Base-by-base conservation (phyloP, 129 eudicot genomes). In the carrot (Daucus carota) region DNA sequence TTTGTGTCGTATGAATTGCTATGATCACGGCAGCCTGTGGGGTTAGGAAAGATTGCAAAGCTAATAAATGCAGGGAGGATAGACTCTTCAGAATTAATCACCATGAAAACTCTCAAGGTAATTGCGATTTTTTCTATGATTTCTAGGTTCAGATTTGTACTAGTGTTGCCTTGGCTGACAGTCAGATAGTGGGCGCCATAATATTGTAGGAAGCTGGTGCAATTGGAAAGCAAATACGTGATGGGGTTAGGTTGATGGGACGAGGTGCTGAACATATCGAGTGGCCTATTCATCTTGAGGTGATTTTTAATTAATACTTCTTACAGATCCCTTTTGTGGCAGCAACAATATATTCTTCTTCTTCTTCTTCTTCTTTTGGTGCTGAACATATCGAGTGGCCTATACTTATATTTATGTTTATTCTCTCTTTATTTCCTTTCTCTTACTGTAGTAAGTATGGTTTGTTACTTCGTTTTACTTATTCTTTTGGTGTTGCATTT, bases 251-350 rank as follows among this genome's bases (percentile, higher is more conserved):
- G 76, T 78, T 93, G 79, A 93, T 93, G 98, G 98, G 96, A 70
- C 98, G 98, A 76, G 98, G 98, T 74, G 73, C 87, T 41, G 97
- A 93, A 74, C 88, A 85, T 17, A 93, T 93, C 24, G 46, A 84
- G 44, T 93, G 97, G 98, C 98, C 98, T 24, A 87, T 93, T 81
- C 98, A 93, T 89, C 85, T 93, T 2, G 98, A 93, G 97, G 98
- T 91, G 75, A 74, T 77, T 42, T 73, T 73, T 8, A 15, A 24
- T 46, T 48, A 29, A 6, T 17, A 36, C 32, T 24, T 45, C 5
- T 36, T 0, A 43, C 34, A 46, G 6, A 24, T 42, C 31, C 16
- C 74, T 8, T 18, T 11, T 4, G 2, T n/a, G 63, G n/a, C n/a
- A 54, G n/a, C 15, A n/a, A 22, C 8, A 24, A 34, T 34, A 22